Base-by-base conservation (phyloP, 345 rosid genomes). In the Heritiera fomes region DNA sequence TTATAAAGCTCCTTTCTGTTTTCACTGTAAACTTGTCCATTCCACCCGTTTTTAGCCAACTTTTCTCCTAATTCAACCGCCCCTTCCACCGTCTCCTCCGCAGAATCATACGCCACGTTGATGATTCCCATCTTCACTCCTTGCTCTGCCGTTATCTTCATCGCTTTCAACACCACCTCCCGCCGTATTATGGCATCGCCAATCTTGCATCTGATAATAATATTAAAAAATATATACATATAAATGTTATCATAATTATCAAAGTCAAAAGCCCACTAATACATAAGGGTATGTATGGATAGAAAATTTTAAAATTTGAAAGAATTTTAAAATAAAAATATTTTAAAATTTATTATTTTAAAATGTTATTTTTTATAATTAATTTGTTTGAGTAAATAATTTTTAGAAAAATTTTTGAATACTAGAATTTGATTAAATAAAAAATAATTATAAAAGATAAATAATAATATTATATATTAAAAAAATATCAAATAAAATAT, bases 21-120 rank as follows among this genome's bases (percentile, higher is more conserved):
- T 18, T 72, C 76, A 55, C 76, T 9, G 23, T 72, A 72, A 72
- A 72, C 63, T 72, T 72, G 28, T 14, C 63, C 63, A 13, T 72
- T 10, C 76, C 75, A 72, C 0, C 47, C 62, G 5, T 18, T 72
- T 53, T 72, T 34, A 72, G 11, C 62, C 13, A 72, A 34, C 30
- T 72, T 18, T 53, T 72, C 75, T 14, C 75, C 75, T 10, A 72
- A 52, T 53, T 72, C 75, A 20, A 34, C 3, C 30, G 63, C 76
- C 47, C 63, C 76, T 34, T 9, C 9, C 15, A 38, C 46, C 62
- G 76, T 53, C 63, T 72, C 76, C 32, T 10, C 76, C 49, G 49
- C 63, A 1, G 46, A 34, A 18, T 18, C 47, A 34, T 32, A 72
- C 17, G 62, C 75, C 4, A 32, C 63, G 10, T 38, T 17, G 30